Conservation (phyloP, 192 early-diverging fungal genomes). For the Coemansia aciculifera region DNA sequence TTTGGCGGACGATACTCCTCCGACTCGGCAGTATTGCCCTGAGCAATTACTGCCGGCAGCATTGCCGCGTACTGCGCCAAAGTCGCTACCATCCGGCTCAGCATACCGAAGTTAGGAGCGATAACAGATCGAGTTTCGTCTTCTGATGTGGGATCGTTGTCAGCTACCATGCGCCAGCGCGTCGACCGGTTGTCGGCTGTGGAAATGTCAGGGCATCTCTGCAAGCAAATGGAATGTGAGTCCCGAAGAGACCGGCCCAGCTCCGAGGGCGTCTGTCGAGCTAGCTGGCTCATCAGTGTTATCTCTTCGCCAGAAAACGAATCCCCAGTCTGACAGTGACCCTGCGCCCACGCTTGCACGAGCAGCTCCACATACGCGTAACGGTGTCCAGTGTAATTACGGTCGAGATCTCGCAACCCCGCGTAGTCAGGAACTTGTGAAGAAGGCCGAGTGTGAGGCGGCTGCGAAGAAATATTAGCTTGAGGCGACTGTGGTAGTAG, state of each 20-base stretch:
- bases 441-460: not conserved
- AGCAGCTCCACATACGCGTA: not conserved
- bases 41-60: not conserved
- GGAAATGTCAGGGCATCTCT: not conserved
- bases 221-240: not conserved
- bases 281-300: not conserved
- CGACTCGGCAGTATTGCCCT: not conserved
- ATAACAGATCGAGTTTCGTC: not conserved
- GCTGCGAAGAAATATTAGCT: not conserved
- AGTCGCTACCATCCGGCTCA: not conserved
- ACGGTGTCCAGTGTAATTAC: not conserved
- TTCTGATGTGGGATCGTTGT: not conserved
- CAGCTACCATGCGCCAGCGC: not conserved
- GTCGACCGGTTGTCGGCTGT: not conserved
- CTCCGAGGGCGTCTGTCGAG: not conserved
- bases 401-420: not conserved
- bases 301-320: not conserved
- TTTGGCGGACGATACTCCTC: not conserved
- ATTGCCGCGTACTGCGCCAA: conserved; percentile 3
- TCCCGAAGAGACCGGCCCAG: not conserved
- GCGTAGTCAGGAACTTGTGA: not conserved
- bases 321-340: not conserved
- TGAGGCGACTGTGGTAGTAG: not conserved
- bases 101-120: not conserved
- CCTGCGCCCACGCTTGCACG: not conserved